phyloP scores from a whole-genome alignment of 331 rosid genomes.

The Quercus tomentella region DNA sequence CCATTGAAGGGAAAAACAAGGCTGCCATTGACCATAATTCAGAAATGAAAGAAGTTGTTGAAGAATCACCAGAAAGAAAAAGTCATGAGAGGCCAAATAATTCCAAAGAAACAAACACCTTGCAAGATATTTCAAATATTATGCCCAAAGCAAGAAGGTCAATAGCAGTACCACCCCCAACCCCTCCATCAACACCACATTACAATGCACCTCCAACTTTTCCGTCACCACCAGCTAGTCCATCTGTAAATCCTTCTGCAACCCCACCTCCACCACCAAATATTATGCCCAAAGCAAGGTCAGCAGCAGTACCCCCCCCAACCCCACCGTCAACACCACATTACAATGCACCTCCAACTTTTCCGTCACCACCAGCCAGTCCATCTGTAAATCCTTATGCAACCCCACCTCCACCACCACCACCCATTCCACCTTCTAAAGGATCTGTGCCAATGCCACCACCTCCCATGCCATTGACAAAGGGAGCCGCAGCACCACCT shows the following conservation, averaged over 20 bases:
- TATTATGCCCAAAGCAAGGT: background rate
- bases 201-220: background rate
- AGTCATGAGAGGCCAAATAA: background rate
- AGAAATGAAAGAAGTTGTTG: background rate
- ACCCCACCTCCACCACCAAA: background rate
- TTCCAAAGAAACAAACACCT: background rate
- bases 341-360: background rate
- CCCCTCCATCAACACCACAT: background rate
- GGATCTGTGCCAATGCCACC: background rate
- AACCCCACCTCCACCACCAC: background rate
- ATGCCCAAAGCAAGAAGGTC: background rate
- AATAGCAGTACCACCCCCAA: background rate
- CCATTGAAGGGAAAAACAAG: background rate
- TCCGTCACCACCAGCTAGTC: background rate
- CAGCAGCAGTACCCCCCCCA: background rate
- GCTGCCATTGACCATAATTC: background rate
- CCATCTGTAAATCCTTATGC: background rate
- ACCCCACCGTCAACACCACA: background rate
- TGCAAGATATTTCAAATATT: background rate
- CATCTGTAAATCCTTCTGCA: background rate
- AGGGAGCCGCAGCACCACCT: slow-evolving; percentile 17
- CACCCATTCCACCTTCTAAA: background rate
- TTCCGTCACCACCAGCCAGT: background rate
- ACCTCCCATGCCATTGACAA: background rate
- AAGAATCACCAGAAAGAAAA: background rate